Evolutionary conservation across 768 basidiomycete species (phyloP), one percentile per base, ranked within the genome.

Genomic region (Chalciporus pseudorubinellus): DNA sequence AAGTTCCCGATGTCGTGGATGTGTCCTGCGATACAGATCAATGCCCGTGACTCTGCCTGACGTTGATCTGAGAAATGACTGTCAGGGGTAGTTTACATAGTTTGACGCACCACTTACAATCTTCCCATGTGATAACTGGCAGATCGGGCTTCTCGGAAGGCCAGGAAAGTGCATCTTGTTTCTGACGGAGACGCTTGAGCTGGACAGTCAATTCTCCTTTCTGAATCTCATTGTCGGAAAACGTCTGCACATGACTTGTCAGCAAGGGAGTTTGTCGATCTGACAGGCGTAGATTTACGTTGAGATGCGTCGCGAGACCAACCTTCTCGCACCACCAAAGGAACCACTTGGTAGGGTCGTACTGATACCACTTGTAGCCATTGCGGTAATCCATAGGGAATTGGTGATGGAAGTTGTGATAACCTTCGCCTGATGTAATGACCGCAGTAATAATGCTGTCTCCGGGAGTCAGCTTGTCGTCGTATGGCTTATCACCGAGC

Each of bases 141-240:
- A 95, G 72, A 52, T 91, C 85, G 53, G 78, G 79, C 53, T 71
- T 80, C 50, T 86, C 81, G 22, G 74, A 77, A 1, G 93, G 91
- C 91, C 92, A 95, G 9, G 70, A 65, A 39, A 95, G 75, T 14
- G 67, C 72, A 36, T 92, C 87, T 65, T 89, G 85, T 22, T 84
- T 84, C 64, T 80, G 78, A 51, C 85, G 80, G 24, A 95, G 77
- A 57, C 83, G 82, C 77, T 90, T 92, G 59, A 95, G 79, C 67
- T 93, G 81, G 87, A 95, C 89, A 20, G 93, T 92, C 46, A 93
- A 77, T 67, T 92, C 85, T 39, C 91, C 92, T 75, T 95, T 95
- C 58, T 71, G 71, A 58, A 85, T 78, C 62, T 85, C 83, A 64
- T 83, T 83, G 46, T 83, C 81, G 6, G 81, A 79, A 74, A 80